Percentiles rank a stretch among this genome's conserved stretches.
Evolutionary conservation across 306 rosid species (phyloP).

Genomic region (Prosopis cineraria): DNA sequence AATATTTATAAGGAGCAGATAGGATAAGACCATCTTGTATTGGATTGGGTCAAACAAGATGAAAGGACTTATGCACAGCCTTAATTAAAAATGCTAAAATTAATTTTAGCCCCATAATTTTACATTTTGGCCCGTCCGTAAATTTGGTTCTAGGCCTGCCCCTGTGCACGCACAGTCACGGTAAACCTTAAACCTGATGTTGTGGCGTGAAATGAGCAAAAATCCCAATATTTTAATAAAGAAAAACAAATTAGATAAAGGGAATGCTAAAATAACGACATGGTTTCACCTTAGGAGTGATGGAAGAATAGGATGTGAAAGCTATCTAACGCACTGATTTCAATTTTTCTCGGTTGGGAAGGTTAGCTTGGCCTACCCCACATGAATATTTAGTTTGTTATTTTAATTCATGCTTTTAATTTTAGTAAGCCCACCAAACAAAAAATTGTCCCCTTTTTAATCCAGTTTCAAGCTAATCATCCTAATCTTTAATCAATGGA

Average conservation of each 20-base stretch:
- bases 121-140: too few species aligned
- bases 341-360: neutral
- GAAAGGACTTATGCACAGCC: too few species aligned
- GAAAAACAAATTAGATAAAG: neutral
- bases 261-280: neutral
- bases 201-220: neutral
- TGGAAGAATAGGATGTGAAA: neutral
- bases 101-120: too few species aligned
- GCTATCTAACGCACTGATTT: neutral
- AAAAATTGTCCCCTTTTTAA: conserved; percentile 1
- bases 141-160: too few species aligned
- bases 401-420: neutral
- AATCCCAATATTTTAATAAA: neutral
- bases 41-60: too few species aligned
- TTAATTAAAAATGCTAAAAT: too few species aligned
- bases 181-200: neutral
- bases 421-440: conserved; percentile 20
- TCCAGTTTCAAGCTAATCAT: neutral
- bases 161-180: too few species aligned
- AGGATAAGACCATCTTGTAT: too few species aligned
- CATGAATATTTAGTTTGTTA: neutral
- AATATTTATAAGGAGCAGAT: too few species aligned
- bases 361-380: conserved; percentile 34
- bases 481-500: neutral
- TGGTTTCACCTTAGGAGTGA: neutral